These are phyloP conservation scores for Coprinopsis strossmayeri DNA, from an alignment of 768 basidiomycete species.

Conservation along the genomic window DNA sequence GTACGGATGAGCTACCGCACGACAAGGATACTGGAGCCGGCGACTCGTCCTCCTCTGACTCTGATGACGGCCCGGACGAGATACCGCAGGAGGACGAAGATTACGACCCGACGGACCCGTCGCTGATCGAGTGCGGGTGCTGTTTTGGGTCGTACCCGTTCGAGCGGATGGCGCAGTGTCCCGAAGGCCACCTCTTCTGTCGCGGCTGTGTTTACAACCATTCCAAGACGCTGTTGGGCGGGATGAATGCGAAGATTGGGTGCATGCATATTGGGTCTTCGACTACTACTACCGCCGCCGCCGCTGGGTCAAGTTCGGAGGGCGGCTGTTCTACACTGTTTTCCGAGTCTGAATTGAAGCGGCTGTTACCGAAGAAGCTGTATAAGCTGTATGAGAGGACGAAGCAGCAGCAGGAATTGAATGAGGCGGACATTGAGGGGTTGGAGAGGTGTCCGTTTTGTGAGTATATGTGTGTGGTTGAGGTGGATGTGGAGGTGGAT, in stretches of 20 bases:
- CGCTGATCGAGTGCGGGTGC: constrained; percentile 5
- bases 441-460: constrained; percentile 91
- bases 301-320: background rate
- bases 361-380: constrained; percentile 62
- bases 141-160: constrained; percentile 1
- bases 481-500: constrained; percentile 46
- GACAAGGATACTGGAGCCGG: too few relatives aligned
- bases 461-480: constrained; percentile 79
- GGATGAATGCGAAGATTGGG: background rate
- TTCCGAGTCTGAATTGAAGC: constrained; percentile 57
- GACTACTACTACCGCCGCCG: too few relatives aligned
- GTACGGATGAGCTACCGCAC: too few relatives aligned
- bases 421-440: constrained; percentile 68
- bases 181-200: background rate
- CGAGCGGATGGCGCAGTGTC: constrained; percentile 1
- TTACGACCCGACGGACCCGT: background rate
- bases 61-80: background rate
- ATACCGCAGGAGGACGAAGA: background rate
- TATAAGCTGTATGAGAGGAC: constrained; percentile 59
- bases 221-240: background rate
- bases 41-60: background rate
- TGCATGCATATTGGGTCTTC: too few relatives aligned
- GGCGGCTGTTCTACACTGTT: constrained; percentile 37
- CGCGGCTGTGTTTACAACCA: background rate
- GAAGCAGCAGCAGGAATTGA: constrained; percentile 55